phyloP scores from a whole-genome alignment of 148 eudicot genomes.

The Vaccinium darrowii region DNA sequence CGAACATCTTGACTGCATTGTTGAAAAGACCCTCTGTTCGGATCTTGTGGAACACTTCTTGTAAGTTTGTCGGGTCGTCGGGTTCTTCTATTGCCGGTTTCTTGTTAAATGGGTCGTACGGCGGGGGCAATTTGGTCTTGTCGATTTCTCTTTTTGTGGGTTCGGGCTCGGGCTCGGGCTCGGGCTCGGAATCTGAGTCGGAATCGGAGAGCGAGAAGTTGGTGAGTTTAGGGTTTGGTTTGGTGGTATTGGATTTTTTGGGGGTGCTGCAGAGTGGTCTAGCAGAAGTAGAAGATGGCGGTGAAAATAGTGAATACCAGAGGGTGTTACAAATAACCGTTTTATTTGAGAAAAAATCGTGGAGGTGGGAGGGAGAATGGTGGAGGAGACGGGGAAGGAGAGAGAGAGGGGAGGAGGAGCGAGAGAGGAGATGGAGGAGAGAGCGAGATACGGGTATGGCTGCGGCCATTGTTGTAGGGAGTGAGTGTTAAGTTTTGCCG shows the following conservation, averaged over 20 bases:
- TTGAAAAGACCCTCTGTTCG: constrained; percentile 52
- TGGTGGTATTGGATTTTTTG: constrained; percentile 14
- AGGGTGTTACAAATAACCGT: not conserved
- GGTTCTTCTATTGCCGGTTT: constrained; percentile 42
- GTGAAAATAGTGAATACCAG: not conserved
- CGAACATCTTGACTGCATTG: constrained; percentile 89
- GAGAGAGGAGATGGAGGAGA: not conserved
- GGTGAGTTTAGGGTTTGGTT: constrained; percentile 48
- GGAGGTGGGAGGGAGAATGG: not conserved
- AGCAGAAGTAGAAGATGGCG: not conserved
- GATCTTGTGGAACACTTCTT: constrained; percentile 65
- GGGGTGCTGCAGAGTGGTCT: constrained; percentile 23
- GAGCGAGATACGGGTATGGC: not conserved
- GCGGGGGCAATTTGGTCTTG: constrained; percentile 52
- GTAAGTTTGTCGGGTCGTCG: constrained; percentile 60
- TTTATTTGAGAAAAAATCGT: not conserved
- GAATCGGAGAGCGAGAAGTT: constrained; percentile 59
- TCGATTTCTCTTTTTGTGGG: constrained; percentile 16
- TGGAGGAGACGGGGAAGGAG: not conserved
- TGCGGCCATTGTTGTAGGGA: not conserved
- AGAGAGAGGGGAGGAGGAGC: not conserved
- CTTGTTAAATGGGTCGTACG: constrained; percentile 70
- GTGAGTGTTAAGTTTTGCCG: not conserved
- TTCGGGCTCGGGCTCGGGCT: constrained; percentile 53
- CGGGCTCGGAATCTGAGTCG: constrained; percentile 29